Conservation (phyloP, 2,329 filamentous ascomycete species). For the Sphaceloma murrayae region DNA sequence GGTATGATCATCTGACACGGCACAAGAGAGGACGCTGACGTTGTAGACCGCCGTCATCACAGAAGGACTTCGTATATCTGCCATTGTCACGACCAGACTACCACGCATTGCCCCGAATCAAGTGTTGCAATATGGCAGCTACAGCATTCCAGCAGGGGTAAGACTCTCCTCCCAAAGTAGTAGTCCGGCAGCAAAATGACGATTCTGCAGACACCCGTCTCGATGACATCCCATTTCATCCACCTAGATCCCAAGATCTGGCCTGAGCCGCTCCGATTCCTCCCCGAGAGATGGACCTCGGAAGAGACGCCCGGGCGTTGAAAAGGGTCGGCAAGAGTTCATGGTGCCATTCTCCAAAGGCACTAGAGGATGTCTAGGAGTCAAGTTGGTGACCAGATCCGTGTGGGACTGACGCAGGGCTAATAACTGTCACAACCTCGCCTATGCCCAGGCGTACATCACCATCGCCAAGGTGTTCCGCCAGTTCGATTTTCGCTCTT, state of each 20-base stretch:
- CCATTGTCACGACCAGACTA: constrained; percentile 20
- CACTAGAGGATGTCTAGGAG: constrained; percentile 11
- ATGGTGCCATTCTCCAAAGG: constrained; percentile 16
- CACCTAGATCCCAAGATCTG: constrained; percentile 26
- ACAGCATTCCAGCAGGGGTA: constrained; percentile 19
- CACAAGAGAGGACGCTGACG: constrained; percentile 29
- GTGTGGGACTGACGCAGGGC: constrained; percentile 17
- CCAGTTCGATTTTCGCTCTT: constrained; percentile 27
- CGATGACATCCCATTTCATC: constrained; percentile 25
- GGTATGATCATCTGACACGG: constrained; percentile 17
- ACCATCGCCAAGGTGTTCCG: constrained; percentile 25
- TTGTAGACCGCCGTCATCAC: constrained; percentile 48
- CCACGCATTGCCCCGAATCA: constrained; percentile 20
- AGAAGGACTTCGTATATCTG: constrained; percentile 40
- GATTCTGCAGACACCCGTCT: constrained; percentile 22
- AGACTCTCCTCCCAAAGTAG: background rate
- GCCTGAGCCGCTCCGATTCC: constrained; percentile 28
- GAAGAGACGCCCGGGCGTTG: constrained; percentile 26
- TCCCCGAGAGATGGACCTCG: constrained; percentile 30
- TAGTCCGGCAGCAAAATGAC: background rate
- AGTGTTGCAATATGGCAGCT: constrained; percentile 18
- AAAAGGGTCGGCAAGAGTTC: constrained; percentile 24
- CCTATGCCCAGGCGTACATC: constrained; percentile 30
- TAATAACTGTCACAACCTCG: constrained; percentile 26
- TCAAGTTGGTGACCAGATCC: background rate